These are phyloP conservation scores for Abortiporus biennis DNA, from an alignment of 1,284 basidiomycete species.

Conservation along the genomic window DNA sequence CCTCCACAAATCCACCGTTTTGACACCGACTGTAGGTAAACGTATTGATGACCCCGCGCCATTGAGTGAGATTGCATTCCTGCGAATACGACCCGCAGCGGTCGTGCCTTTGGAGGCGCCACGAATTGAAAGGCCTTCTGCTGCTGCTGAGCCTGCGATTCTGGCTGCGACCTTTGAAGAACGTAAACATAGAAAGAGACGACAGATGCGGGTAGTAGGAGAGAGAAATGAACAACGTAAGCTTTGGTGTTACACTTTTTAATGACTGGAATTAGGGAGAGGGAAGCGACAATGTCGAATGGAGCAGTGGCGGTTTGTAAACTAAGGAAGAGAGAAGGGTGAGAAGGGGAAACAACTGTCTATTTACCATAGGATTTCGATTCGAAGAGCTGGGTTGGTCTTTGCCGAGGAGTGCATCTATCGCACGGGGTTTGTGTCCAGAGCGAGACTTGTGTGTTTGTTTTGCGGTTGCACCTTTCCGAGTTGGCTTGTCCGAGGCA, in stretches of 20 bases:
- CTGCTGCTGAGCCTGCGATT: slow-evolving; percentile 34
- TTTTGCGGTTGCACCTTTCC: slow-evolving; percentile 48
- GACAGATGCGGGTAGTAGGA: slow-evolving; percentile 24
- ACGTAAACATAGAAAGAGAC: slow-evolving; percentile 14
- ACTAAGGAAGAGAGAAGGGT: slow-evolving; percentile 19
- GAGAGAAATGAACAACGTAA: slow-evolving; percentile 31
- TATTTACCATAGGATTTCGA: slow-evolving; percentile 60
- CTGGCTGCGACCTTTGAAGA: slow-evolving; percentile 27
- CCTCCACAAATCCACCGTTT: slow-evolving; percentile 59
- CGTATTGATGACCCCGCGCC: slow-evolving; percentile 13
- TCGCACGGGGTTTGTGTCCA: slow-evolving; percentile 50
- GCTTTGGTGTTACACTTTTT: slow-evolving; percentile 30
- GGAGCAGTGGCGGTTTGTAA: slow-evolving; percentile 22
- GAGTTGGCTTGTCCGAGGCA: slow-evolving; percentile 54
- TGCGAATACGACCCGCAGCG: slow-evolving; percentile 43
- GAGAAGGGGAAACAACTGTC: slow-evolving; percentile 31
- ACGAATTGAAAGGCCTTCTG: slow-evolving; percentile 37
- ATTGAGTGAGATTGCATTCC: slow-evolving; percentile 43
- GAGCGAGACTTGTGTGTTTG: slow-evolving; percentile 44
- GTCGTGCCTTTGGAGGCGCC: slow-evolving; percentile 40
- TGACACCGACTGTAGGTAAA: slow-evolving; percentile 15
- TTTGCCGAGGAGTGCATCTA: slow-evolving; percentile 46
- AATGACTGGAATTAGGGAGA: slow-evolving; percentile 16
- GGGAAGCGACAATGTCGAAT: slow-evolving; percentile 21
- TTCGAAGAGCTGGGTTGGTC: slow-evolving; percentile 39